Conservation (phyloP, 495 filamentous ascomycete species). For the Aspergillus campestris region DNA sequence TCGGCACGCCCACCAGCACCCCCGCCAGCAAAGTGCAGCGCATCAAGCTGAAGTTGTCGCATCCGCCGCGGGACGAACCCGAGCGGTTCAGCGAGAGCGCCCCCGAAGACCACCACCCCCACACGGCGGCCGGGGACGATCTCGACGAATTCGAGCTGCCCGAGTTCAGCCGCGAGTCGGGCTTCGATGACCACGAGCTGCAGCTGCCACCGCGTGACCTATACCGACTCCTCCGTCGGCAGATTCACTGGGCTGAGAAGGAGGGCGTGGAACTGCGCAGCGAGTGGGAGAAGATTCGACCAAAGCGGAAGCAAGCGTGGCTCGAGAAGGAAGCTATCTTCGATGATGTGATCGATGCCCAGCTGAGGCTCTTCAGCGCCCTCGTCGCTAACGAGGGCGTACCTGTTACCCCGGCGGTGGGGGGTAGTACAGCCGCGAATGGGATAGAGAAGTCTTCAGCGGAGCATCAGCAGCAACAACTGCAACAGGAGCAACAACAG, state of each 20-base stretch:
- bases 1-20: slow-evolving; percentile 24
- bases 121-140: slow-evolving; percentile 40
- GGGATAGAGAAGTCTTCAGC: slow-evolving; percentile 18
- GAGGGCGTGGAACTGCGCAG: slow-evolving; percentile 53
- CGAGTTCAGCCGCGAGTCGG: slow-evolving; percentile 28
- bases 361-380: slow-evolving; percentile 37
- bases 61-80: slow-evolving; percentile 43
- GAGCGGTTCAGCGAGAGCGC: slow-evolving; percentile 45
- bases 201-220: slow-evolving; percentile 59
- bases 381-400: slow-evolving; percentile 21
- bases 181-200: slow-evolving; percentile 67
- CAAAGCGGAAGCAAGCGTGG: slow-evolving; percentile 68
- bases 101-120: slow-evolving; percentile 17
- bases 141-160: slow-evolving; percentile 39
- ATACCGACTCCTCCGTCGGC: slow-evolving; percentile 62
- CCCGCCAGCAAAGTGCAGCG: slow-evolving; percentile 51
- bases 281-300: slow-evolving; percentile 58
- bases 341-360: slow-evolving; percentile 50
- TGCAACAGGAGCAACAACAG: background rate
- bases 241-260: slow-evolving; percentile 73
- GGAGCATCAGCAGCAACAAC: slow-evolving; percentile 15
- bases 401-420: slow-evolving; percentile 1
- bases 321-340: slow-evolving; percentile 67
- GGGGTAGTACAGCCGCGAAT: slow-evolving; percentile 6
- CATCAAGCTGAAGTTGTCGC: slow-evolving; percentile 57